Evolutionary conservation across 768 basidiomycete genomes (phyloP).

Genomic region (Stropharia rugosoannulata): DNA sequence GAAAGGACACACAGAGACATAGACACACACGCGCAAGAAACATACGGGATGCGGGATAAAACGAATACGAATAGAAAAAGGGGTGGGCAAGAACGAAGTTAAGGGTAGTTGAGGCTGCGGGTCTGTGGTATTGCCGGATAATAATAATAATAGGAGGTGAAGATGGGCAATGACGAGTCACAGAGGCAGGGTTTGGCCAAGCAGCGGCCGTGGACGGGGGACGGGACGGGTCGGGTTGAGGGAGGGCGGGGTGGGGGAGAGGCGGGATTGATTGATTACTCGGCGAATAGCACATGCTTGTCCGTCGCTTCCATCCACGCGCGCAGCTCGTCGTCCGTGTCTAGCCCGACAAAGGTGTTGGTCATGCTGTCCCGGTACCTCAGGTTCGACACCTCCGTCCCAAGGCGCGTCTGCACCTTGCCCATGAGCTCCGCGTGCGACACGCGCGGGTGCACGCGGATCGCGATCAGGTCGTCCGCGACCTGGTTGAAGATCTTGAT

Average conservation of each 20-base stretch:
- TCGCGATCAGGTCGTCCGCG: conserved; percentile 94
- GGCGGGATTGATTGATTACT: conserved; percentile 35
- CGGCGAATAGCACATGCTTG: conserved; percentile 82
- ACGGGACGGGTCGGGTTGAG: no score
- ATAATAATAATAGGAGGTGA: no score
- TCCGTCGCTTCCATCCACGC: conserved; percentile 79
- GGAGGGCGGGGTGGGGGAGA: not conserved
- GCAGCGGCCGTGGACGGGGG: conserved; percentile 8
- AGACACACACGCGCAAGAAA: not conserved
- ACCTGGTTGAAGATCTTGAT: conserved; percentile 97
- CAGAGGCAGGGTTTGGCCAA: no score
- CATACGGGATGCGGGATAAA: not conserved
- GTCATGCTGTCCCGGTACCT: conserved; percentile 75
- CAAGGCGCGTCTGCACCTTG: conserved; percentile 88
- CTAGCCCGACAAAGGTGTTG: conserved; percentile 62
- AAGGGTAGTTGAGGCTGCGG: not conserved
- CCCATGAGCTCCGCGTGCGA: conserved; percentile 84
- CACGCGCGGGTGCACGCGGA: conserved; percentile 92
- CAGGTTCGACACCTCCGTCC: conserved; percentile 64
- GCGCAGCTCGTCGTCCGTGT: conserved; percentile 61
- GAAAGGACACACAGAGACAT: not conserved
- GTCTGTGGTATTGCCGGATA: no score
- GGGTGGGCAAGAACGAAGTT: conserved; percentile 7
- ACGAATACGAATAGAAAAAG: no score
- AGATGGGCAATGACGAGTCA: not conserved